Percentiles rank a stretch among this genome's conserved stretches.
Evolutionary conservation across 169 alveolate genomes (phyloP).

Genomic region (Plasmodium malariae): DNA sequence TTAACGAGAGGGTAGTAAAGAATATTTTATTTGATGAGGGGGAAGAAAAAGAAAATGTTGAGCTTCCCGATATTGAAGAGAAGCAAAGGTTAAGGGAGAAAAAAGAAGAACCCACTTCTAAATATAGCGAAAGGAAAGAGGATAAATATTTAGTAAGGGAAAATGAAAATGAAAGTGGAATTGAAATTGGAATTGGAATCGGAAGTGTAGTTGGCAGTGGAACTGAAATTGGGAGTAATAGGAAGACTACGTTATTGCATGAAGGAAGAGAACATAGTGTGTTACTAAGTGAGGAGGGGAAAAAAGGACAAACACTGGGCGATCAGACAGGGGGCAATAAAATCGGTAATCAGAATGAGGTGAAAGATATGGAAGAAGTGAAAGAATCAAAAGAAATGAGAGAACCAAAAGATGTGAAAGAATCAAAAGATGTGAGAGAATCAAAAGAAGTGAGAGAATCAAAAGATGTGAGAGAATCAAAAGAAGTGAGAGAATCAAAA

Average conservation of each 20-base stretch:
- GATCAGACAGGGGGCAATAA: background rate
- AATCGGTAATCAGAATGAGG: background rate
- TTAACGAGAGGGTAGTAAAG: slow-evolving; percentile 7
- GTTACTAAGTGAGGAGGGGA: too few species aligned
- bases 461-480: too few species aligned
- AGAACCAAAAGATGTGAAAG: too few species aligned
- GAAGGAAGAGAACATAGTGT: too few species aligned
- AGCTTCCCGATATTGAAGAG: background rate
- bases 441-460: too few species aligned
- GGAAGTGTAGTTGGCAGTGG: background rate
- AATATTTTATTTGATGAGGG: slow-evolving; percentile 15
- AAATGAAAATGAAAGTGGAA: background rate
- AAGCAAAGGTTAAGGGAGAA: background rate
- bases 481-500: too few species aligned
- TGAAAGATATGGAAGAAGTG: background rate
- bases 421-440: too few species aligned
- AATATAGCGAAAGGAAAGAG: background rate
- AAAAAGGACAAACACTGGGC: too few species aligned
- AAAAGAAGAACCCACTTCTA: background rate
- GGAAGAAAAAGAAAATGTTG: background rate
- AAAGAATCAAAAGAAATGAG: background rate
- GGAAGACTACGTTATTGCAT: too few species aligned
- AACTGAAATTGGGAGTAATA: background rate
- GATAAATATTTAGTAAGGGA: background rate
- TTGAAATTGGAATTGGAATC: background rate